A percentile compares a stretch with the other conserved stretches of the same genome.
These are phyloP conservation scores for Amylostereum chailletii DNA, from an alignment of 1,284 basidiomycete species.

Conservation along the genomic window DNA sequence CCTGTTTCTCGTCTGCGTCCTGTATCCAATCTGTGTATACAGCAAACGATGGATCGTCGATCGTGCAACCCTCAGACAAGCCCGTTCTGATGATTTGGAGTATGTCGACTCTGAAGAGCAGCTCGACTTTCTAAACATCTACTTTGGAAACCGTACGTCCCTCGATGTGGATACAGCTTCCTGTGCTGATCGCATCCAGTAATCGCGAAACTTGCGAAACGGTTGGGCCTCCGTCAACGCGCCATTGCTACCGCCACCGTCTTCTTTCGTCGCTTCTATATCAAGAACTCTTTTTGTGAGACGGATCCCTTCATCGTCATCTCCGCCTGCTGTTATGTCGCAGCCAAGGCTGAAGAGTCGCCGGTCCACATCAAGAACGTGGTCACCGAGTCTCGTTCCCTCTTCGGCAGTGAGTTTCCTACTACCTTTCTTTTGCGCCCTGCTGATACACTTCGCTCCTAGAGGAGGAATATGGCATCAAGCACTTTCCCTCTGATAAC, in stretches of 20 bases:
- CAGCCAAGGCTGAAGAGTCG: constrained; percentile 94
- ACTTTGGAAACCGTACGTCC: constrained; percentile 70
- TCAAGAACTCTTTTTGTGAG: constrained; percentile 89
- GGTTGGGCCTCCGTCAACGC: constrained; percentile 76
- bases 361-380: constrained; percentile 93
- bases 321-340: constrained; percentile 90
- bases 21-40: constrained; percentile 9
- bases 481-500: constrained; percentile 77
- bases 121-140: constrained; percentile 75
- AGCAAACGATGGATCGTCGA: constrained; percentile 88
- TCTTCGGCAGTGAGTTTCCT: constrained; percentile 64
- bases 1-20: neutral
- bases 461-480: constrained; percentile 62
- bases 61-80: constrained; percentile 60
- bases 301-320: constrained; percentile 91
- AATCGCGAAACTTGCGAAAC: constrained; percentile 83
- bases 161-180: neutral
- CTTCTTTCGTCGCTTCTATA: constrained; percentile 92
- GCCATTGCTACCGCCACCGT: constrained; percentile 90
- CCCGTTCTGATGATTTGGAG: constrained; percentile 68
- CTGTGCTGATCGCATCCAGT: constrained; percentile 33
- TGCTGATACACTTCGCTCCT: neutral
- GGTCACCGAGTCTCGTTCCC: constrained; percentile 71
- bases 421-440: neutral
- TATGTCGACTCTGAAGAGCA: constrained; percentile 71